Evolutionary conservation across 495 filamentous ascomycete species (phyloP).

Genomic region (Penicillium paradoxum): DNA sequence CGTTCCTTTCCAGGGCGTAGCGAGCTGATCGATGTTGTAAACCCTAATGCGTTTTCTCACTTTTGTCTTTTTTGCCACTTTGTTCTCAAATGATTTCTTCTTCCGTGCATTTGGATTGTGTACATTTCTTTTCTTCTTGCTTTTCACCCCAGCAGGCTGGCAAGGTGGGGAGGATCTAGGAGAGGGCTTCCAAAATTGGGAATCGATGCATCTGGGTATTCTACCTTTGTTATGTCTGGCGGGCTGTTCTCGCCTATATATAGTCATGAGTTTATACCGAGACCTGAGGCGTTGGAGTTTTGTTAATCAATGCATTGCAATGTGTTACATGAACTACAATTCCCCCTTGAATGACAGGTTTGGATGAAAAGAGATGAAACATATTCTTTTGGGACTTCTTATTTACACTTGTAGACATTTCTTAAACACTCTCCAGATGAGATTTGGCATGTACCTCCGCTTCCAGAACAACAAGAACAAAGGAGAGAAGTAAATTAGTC

Average conservation of each 20-base stretch:
- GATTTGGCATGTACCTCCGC: background rate
- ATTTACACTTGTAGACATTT: background rate
- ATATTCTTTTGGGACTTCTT: background rate
- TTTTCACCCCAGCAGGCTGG: conserved; percentile 18
- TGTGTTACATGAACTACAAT: background rate
- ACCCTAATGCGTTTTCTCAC: too few relatives aligned
- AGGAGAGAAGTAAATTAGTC: background rate
- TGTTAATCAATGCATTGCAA: background rate
- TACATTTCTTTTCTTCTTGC: conserved; percentile 9
- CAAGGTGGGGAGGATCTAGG: conserved; percentile 9
- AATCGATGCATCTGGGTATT: background rate
- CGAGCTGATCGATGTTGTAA: conserved; percentile 11
- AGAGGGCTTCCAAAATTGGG: background rate
- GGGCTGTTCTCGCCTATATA: background rate
- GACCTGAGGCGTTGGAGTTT: background rate
- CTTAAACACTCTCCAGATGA: background rate
- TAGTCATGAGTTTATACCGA: conserved; percentile 6
- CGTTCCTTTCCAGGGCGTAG: conserved; percentile 18
- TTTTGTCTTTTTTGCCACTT: background rate
- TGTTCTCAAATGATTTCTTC: background rate
- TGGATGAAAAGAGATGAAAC: background rate
- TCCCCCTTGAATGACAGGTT: background rate
- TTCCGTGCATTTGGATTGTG: conserved; percentile 1
- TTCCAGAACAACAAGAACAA: background rate
- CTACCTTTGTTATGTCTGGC: background rate